These are phyloP conservation scores for Melampsora americana DNA, from an alignment of 1,284 basidiomycete species.

Conservation along the genomic window DNA sequence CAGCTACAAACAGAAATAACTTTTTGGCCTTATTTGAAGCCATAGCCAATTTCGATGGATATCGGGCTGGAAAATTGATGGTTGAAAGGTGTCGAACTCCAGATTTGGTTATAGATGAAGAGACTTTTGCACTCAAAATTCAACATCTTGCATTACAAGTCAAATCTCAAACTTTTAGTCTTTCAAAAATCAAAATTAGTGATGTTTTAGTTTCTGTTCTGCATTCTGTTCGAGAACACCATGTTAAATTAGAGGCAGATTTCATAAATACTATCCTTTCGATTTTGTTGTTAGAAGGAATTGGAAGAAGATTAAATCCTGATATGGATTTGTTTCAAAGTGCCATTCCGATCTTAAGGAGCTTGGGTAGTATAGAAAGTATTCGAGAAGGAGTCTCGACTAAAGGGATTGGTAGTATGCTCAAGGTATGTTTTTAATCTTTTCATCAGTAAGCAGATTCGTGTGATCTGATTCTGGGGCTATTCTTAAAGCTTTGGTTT, in stretches of 20 bases:
- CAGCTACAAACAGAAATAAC: conserved; percentile 75
- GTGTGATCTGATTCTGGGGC: background rate
- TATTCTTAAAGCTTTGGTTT: conserved; percentile 21
- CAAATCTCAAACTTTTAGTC: conserved; percentile 91
- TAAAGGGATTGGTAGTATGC: conserved; percentile 72
- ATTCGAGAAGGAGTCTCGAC: conserved; percentile 60
- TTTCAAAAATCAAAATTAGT: conserved; percentile 91
- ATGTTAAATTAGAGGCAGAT: conserved; percentile 98
- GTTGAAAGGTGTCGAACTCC: conserved; percentile 90
- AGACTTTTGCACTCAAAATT: conserved; percentile 95
- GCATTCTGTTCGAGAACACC: conserved; percentile 80
- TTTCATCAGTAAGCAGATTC: conserved; percentile 3
- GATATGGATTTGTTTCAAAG: conserved; percentile 87
- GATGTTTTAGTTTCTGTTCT: conserved; percentile 87
- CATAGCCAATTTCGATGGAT: conserved; percentile 93
- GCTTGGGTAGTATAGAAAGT: conserved; percentile 73
- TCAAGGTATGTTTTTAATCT: conserved; percentile 64
- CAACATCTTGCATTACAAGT: conserved; percentile 89
- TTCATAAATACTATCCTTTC: conserved; percentile 62
- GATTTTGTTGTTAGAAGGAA: conserved; percentile 89
- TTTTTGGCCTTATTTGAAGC: conserved; percentile 96
- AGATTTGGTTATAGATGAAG: conserved; percentile 81
- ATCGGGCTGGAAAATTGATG: conserved; percentile 91
- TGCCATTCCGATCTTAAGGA: conserved; percentile 81
- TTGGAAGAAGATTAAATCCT: conserved; percentile 89